Evolutionary conservation across 352 stramenopile genomes (phyloP).

Genomic region (Pythium grandisporangium): DNA sequence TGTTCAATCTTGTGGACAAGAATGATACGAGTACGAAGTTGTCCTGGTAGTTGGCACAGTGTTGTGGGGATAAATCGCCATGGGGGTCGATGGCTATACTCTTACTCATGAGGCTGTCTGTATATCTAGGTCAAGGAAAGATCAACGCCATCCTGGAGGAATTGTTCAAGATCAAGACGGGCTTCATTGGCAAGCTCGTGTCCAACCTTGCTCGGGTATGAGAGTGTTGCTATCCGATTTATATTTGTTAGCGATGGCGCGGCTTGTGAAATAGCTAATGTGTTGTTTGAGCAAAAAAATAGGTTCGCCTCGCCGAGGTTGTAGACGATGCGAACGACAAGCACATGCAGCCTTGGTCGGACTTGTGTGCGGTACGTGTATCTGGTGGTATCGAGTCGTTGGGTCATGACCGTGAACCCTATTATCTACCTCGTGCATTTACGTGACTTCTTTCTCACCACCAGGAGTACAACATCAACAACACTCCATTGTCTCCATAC

Average conservation of each 20-base stretch:
- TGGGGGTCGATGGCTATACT: too few relatives aligned
- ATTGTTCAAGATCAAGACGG: constrained; percentile 76
- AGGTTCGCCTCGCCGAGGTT: constrained; percentile 66
- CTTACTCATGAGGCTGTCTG: too few relatives aligned
- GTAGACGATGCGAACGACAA: constrained; percentile 88
- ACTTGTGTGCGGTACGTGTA: constrained; percentile 54
- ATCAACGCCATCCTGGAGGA: constrained; percentile 66
- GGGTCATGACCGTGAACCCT: background rate
- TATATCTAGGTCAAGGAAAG: constrained; percentile 53
- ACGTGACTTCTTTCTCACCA: constrained; percentile 1
- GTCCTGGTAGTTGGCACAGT: too few relatives aligned
- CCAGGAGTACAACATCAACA: constrained; percentile 67
- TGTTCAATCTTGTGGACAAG: constrained; percentile 84
- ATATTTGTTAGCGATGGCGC: too few relatives aligned
- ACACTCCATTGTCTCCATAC: constrained; percentile 81
- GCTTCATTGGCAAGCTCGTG: constrained; percentile 80
- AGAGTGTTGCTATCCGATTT: background rate
- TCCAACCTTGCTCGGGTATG: constrained; percentile 66
- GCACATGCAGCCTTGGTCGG: constrained; percentile 83
- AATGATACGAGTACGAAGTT: constrained; percentile 82
- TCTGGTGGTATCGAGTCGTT: background rate
- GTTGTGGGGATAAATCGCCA: too few relatives aligned
- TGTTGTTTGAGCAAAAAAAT: too few relatives aligned
- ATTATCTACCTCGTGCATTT: too few relatives aligned
- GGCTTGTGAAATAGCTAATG: too few relatives aligned